Percentiles rank a stretch among this genome's conserved stretches.
phyloP scores from a whole-genome alignment of 2,329 filamentous ascomycete genomes.

The Calonectria montana region DNA sequence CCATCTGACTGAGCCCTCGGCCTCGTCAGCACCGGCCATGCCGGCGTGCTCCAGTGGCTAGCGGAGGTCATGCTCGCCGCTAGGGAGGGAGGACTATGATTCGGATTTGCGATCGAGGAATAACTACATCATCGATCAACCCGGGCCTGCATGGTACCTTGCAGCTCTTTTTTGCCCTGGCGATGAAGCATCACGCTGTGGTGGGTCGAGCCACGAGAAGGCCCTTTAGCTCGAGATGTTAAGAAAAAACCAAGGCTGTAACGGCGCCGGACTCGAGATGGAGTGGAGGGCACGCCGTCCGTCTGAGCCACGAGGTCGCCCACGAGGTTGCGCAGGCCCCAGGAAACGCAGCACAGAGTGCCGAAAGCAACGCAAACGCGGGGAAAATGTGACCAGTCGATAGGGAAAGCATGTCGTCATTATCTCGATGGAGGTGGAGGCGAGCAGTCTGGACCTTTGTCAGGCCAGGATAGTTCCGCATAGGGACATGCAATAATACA shows the following conservation, averaged over 20 bases:
- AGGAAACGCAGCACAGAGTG: background rate
- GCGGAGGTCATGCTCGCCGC: slow-evolving; percentile 42
- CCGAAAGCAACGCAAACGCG: slow-evolving; percentile 10
- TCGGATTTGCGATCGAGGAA: slow-evolving; percentile 42
- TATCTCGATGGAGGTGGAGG: background rate
- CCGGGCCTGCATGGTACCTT: slow-evolving; percentile 42
- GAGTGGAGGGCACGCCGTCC: slow-evolving; percentile 28
- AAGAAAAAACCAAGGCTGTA: background rate
- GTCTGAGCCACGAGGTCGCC: slow-evolving; percentile 36
- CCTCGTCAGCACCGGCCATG: slow-evolving; percentile 35
- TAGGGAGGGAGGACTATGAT: slow-evolving; percentile 39
- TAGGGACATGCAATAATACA: background rate
- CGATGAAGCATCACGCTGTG: slow-evolving; percentile 33
- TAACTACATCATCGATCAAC: slow-evolving; percentile 43
- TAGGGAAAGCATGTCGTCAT: slow-evolving; percentile 25
- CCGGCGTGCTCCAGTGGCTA: slow-evolving; percentile 21
- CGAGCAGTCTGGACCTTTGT: background rate
- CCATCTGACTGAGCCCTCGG: slow-evolving; percentile 45
- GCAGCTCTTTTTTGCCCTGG: slow-evolving; percentile 34
- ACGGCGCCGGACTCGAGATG: slow-evolving; percentile 10
- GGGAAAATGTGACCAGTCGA: slow-evolving; percentile 30
- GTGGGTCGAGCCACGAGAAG: slow-evolving; percentile 32
- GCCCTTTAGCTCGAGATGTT: background rate
- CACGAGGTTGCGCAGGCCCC: slow-evolving; percentile 18
- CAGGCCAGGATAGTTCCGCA: slow-evolving; percentile 2